Evolutionary conservation across 768 basidiomycete species (phyloP), one percentile per base, ranked within the genome.

Genomic region (Boletus pseudopeckii): DNA sequence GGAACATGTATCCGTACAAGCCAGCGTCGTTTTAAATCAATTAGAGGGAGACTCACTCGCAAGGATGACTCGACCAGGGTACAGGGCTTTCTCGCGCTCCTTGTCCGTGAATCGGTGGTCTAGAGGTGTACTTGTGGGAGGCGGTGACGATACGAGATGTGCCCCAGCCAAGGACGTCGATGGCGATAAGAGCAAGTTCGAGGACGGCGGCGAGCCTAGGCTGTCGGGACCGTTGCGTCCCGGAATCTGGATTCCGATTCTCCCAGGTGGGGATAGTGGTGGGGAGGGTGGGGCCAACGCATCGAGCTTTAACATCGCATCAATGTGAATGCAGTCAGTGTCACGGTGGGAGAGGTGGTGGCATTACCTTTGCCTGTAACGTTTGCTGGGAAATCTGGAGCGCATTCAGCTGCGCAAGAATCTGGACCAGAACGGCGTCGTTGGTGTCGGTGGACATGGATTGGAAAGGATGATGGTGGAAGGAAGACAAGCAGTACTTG

Each of bases 31-130:
- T 26, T 33, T 5, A 9, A 30, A 50, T 26, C 14, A 37, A 56
- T 18, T 6, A 11, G 20, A 41, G 45, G 39, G 52, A 5, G 11
- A 80, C 87, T 69, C 63, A 91, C 91, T 95, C 5, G 91, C 92
- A 20, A 96, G 75, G 54, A 91, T 77, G 26, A 95, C 88, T 34
- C 92, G 78, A 5, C 85, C 84, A 7, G 92, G 91, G 66, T 97
- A 97, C 20, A 94, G 68, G 30, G 80, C 62, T 63, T 77, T 88
- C 72, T 90, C 88, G 55, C 86, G 77, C 52, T 88, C 86, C 66
- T 77, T 88, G 52, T 88, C 87, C 36, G 59, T 48, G 17, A 55
- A 10, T 26, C 37, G 47, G 41, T 61, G 63, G 15, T 69, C 67
- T n/a, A 45, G 22, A 13, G 55, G 22, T 5, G 64, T 47, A 28